These are phyloP conservation scores for Obba rivulosa DNA, from an alignment of 768 basidiomycete species.

Conservation along the genomic window DNA sequence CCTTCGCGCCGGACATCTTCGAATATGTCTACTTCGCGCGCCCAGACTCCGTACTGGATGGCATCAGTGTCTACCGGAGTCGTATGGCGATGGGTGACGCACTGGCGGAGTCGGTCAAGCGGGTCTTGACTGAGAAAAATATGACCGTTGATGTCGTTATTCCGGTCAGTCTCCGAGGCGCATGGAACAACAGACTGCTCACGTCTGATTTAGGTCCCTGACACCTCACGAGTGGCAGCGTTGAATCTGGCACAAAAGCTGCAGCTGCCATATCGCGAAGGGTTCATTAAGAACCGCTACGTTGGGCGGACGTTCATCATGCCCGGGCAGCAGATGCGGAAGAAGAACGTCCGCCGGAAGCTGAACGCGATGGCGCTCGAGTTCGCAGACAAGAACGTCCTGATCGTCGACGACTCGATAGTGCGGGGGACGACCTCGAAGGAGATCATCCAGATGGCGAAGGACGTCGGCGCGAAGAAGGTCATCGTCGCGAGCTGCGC, in stretches of 20 bases:
- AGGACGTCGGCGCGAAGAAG: conserved; percentile 95
- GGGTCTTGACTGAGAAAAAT: conserved; percentile 60
- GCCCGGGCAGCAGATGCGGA: conserved; percentile 97
- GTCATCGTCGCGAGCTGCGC: conserved; percentile 97
- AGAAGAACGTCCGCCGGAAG: conserved; percentile 90
- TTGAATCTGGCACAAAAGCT: conserved; percentile 91
- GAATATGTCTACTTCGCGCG: conserved; percentile 99
- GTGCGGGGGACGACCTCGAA: conserved; percentile 98
- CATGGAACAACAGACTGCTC: background rate
- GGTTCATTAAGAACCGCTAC: conserved; percentile 98
- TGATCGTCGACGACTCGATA: conserved; percentile 98
- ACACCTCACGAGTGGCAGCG: conserved; percentile 94
- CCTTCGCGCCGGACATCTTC: conserved; percentile 96
- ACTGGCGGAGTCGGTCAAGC: conserved; percentile 80
- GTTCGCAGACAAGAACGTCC: conserved; percentile 86
- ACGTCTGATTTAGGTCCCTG: conserved; percentile 62
- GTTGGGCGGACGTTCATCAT: conserved; percentile 99
- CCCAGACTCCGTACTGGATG: conserved; percentile 95
- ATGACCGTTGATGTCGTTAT: conserved; percentile 92
- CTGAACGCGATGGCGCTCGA: conserved; percentile 98
- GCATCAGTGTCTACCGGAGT: conserved; percentile 94
- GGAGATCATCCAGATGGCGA: conserved; percentile 99
- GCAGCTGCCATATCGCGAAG: conserved; percentile 89
- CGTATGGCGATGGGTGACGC: conserved; percentile 99
- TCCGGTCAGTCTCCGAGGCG: conserved; percentile 48